These are phyloP conservation scores for Paragyromitra xinjiangensis DNA, from an alignment of 495 filamentous ascomycete species.

Conservation along the genomic window DNA sequence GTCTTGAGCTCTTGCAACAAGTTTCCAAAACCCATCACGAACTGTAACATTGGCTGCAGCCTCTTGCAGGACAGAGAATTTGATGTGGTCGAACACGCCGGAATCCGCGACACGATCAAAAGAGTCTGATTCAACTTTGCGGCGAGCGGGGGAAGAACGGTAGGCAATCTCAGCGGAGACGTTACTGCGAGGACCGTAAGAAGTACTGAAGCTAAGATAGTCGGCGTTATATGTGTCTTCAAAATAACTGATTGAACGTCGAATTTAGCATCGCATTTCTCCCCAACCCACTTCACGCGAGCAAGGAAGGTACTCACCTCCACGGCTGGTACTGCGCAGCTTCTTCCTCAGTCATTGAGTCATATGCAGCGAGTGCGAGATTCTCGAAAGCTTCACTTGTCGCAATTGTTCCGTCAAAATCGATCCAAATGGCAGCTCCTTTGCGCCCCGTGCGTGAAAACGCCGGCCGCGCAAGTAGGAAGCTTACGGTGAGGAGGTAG, in stretches of 20 bases:
- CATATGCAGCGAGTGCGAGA: slow-evolving; percentile 44
- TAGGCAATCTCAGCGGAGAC: slow-evolving; percentile 43
- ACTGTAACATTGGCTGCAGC: slow-evolving; percentile 41
- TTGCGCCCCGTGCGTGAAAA: slow-evolving; percentile 4
- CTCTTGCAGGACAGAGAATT: slow-evolving; percentile 16
- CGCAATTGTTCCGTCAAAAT: slow-evolving; percentile 55
- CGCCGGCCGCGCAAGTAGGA: slow-evolving; percentile 5
- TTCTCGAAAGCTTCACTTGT: slow-evolving; percentile 53
- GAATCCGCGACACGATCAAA: slow-evolving; percentile 33
- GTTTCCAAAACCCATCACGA: slow-evolving; percentile 50
- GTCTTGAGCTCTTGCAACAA: slow-evolving; percentile 22
- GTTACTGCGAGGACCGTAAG: slow-evolving; percentile 27
- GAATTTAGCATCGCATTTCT: not conserved
- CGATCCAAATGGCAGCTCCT: slow-evolving; percentile 36
- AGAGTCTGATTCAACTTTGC: slow-evolving; percentile 42
- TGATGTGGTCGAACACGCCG: slow-evolving; percentile 31
- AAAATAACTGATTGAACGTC: slow-evolving; percentile 21
- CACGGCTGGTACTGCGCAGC: slow-evolving; percentile 23
- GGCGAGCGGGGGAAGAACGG: slow-evolving; percentile 33
- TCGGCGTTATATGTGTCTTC: slow-evolving; percentile 35
- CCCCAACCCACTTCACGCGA: not conserved
- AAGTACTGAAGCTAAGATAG: slow-evolving; percentile 17
- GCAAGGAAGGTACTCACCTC: slow-evolving; percentile 8
- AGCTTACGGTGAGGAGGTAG: slow-evolving; percentile 9
- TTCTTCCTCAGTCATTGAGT: slow-evolving; percentile 21